These are phyloP conservation scores for Podospora fimiseda DNA, from an alignment of 495 filamentous ascomycete genomes.

Conservation along the genomic window DNA sequence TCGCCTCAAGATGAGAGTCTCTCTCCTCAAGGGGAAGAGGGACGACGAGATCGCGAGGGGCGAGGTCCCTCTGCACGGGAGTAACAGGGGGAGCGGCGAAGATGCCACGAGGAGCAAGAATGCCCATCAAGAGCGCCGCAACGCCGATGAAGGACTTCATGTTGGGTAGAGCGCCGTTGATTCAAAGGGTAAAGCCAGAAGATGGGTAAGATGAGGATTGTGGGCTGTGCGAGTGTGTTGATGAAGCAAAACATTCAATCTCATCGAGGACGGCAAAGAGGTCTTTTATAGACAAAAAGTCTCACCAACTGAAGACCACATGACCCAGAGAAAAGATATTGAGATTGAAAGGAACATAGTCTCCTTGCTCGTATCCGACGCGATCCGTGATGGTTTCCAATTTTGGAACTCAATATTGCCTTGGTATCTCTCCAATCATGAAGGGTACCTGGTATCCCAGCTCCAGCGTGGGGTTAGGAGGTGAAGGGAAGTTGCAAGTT, in stretches of 20 bases:
- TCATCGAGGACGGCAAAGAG: too few species aligned
- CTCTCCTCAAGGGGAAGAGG: constrained; percentile 10
- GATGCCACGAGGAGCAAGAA: constrained; percentile 15
- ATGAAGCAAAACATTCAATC: background rate
- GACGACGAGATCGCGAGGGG: background rate
- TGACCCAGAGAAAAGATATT: too few species aligned
- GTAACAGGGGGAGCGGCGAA: constrained; percentile 15
- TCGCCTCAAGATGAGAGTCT: background rate
- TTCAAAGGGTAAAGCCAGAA: background rate
- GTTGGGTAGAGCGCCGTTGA: background rate
- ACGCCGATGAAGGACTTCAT: constrained; percentile 22
- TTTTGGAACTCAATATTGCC: too few species aligned
- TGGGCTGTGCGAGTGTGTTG: background rate
- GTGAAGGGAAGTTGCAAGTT: too few species aligned
- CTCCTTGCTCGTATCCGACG: too few species aligned
- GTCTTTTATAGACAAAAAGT: too few species aligned
- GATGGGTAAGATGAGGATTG: background rate
- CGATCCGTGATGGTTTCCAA: too few species aligned
- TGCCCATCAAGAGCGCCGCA: constrained; percentile 18
- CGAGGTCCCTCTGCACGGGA: constrained; percentile 4
- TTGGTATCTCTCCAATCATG: too few species aligned
- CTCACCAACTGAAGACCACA: too few species aligned
- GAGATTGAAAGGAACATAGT: too few species aligned
- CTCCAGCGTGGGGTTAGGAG: too few species aligned
- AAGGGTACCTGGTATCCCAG: too few species aligned